Evolutionary conservation across 805 yeast species (phyloP), one percentile per base, ranked within the genome.

Genomic region (Starmera pachycereana): DNA sequence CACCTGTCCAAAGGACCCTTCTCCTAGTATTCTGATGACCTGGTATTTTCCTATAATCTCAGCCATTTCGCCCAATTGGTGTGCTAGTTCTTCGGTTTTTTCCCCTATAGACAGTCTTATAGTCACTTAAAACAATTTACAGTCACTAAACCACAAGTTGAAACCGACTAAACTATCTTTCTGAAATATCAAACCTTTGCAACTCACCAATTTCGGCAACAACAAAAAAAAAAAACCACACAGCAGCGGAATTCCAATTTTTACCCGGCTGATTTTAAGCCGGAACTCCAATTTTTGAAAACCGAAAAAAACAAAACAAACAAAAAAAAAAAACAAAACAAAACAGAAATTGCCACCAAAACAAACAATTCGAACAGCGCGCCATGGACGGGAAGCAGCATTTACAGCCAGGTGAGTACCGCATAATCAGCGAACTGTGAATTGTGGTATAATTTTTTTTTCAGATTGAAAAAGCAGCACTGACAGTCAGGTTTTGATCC

Each of bases 1-100:
- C 47, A 89, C 97, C 57, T 90, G 90, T 53, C 97, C 97, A 57
- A 89, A 89, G 0, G 96, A 88, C 19, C 97, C 97, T 57, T 89
- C 97, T 31, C 97, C 97, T 18, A 89, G 67, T 4, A 96, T 88
- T 58, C 88, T 85, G 50, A 89, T 84, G 39, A 89, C 81, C 59
- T 89, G 96, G 63, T 90, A 89, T 49, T 90, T 82, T 14, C 97
- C 98, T 38, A 92, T 86, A 42, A 89, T 53, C 13, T 66, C 61
- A 8, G 66, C 68, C 29, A 22, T 22, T 22, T 22, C 9, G 56
- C 49, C 49, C 50, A 51, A 33, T 53, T 51, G 37, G 42, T 38
- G 31, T 54, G 57, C 31, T 46, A 51, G 35, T 51, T 51, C 31
- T 45, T 52, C n/a, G 49, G 46, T n/a, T 35, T 33, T 8, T 52